phyloP scores from a whole-genome alignment of 305 asterid genomes.

The Fraxinus albicans region DNA sequence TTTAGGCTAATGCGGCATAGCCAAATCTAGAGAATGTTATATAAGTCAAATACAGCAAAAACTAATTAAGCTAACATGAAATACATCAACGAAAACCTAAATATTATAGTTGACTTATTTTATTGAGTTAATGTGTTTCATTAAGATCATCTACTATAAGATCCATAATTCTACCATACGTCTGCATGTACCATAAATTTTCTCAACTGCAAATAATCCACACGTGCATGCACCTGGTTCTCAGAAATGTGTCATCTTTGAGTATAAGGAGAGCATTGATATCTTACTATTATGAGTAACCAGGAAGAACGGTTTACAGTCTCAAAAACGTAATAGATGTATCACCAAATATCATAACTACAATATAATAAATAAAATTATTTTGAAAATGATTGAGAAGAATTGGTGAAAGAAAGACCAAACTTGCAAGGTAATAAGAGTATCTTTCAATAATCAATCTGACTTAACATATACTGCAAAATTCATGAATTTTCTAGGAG shows the following conservation, averaged over 20 bases:
- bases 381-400: not conserved
- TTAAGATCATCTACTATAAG: not conserved
- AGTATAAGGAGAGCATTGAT: not conserved
- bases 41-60: not conserved
- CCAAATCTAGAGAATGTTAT: conserved; percentile 4
- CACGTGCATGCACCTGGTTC: not conserved
- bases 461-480: not conserved
- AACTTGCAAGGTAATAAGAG: not conserved
- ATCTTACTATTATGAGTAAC: not conserved
- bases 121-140: conserved; percentile 10
- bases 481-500: not conserved
- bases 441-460: not conserved
- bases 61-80: not conserved
- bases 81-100: conserved; percentile 13
- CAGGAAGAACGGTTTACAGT: not conserved
- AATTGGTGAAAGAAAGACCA: not conserved
- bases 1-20: not conserved
- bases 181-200: not conserved
- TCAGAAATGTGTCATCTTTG: not conserved
- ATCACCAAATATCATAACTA: not conserved
- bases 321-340: not conserved
- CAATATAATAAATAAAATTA: not conserved
- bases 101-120: not conserved
- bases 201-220: conserved; percentile 5
- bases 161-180: not conserved